Conservation (phyloP, 768 basidiomycete species). For the Xerocomellus amylosporus region DNA sequence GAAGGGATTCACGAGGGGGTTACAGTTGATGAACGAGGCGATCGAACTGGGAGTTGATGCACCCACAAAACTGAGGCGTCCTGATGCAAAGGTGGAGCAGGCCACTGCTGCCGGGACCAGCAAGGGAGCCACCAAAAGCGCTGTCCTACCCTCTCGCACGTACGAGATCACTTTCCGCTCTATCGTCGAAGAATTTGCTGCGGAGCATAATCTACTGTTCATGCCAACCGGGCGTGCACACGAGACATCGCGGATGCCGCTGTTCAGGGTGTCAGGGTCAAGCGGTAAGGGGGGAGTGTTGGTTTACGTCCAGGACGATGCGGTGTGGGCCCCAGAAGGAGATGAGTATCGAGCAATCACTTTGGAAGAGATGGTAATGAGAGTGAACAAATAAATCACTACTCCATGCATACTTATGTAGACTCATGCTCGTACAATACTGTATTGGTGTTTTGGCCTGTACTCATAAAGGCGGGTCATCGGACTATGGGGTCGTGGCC, state of each 20-base stretch:
- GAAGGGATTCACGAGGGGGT: constrained; percentile 80
- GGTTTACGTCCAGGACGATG: constrained; percentile 90
- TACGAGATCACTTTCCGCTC: constrained; percentile 91
- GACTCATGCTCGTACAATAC: background rate
- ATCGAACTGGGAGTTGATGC: constrained; percentile 83
- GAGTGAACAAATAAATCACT: constrained; percentile 40
- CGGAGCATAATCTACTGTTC: constrained; percentile 83
- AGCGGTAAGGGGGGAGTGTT: constrained; percentile 86
- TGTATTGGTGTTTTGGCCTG: no score
- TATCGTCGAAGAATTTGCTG: constrained; percentile 88
- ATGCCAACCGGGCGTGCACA: constrained; percentile 85
- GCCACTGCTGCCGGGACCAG: constrained; percentile 31
- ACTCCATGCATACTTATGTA: background rate
- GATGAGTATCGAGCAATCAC: constrained; percentile 74
- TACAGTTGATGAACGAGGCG: constrained; percentile 94
- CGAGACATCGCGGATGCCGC: constrained; percentile 80
- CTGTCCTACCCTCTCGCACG: constrained; percentile 45
- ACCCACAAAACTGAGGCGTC: constrained; percentile 60
- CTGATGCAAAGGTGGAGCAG: constrained; percentile 57
- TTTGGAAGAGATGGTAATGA: constrained; percentile 84
- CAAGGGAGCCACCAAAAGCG: constrained; percentile 33
- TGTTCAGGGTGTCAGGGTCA: constrained; percentile 79
- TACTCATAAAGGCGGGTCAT: no score
- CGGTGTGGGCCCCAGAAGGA: constrained; percentile 79
- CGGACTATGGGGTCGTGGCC: no score